Evolutionary conservation across 2,329 filamentous ascomycete genomes (phyloP), one percentile per base, ranked within the genome.

Genomic region (Clonostachys sp.): DNA sequence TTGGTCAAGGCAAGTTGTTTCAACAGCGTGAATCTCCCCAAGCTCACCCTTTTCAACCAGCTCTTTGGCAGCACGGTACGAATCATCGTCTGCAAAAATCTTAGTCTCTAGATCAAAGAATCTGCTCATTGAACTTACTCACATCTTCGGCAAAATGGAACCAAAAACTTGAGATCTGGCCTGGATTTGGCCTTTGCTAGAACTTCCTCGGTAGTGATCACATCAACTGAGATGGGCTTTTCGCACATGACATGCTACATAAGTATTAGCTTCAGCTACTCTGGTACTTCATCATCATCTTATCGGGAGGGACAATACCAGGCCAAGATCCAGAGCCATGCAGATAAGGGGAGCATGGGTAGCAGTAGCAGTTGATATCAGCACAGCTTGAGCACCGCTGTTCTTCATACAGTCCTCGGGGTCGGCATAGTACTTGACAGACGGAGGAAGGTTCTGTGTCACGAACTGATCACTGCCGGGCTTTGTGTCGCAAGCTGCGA

Each of bases 401-500:
- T 58, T 58, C 46, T 44, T 58, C 53, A 61, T 56, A 17, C 53
- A 55, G 30, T 62, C 58, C 43, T 57, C 53, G 6, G 59, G 54
- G 39, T 59, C 55, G 9, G 53, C 47, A 45, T 47, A 61, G 42
- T 50, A 56, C 49, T 57, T 52, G 40, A 56, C 51, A 17, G 50
- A 46, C 5, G 51, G 41, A n/a, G 57, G 55, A 9, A 59, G 60
- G 48, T 65, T 65, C 20, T 51, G 53, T n/a, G 56, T 54, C 6
- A 53, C 61, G 61, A 63, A 66, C 45, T 60, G 51, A 41, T 58
- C 60, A 33, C 50, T 57, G 4, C 59, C 61, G 12, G 60, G 56
- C 44, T 64, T 64, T 17, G 59, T 63, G 46, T 64, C 61, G 48
- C 61, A 64, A 20, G 55, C 61, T 13, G 61, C 61, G 34, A 65